Conservation (phyloP, 2,329 filamentous ascomycete species). For the Aureobasidium sp. region DNA sequence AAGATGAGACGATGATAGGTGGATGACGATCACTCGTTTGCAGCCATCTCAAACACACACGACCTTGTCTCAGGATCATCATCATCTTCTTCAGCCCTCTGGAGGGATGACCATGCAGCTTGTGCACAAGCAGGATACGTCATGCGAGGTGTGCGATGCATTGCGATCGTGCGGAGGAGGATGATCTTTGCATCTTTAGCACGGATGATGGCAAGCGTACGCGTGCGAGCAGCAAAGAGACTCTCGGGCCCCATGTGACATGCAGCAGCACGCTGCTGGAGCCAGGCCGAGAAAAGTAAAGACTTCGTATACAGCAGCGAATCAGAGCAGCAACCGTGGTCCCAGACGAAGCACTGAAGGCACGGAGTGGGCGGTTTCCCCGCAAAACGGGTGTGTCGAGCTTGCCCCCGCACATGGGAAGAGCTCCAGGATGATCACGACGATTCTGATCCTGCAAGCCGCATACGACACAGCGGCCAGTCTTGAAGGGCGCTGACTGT, state of each 20-base stretch:
- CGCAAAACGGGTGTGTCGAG: conserved; percentile 8
- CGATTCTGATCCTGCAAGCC: conserved; percentile 13
- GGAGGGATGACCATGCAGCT: not conserved
- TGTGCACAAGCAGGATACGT: not conserved
- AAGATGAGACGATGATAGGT: not conserved
- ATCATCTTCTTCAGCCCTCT: conserved; percentile 6
- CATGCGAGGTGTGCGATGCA: not conserved
- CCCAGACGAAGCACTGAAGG: not conserved
- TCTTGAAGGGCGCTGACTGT: conserved; percentile 13
- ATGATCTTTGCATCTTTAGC: not conserved
- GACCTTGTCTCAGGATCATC: not conserved
- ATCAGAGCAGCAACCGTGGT: not conserved
- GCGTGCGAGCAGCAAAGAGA: conserved; percentile 10
- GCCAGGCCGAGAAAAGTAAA: conserved; percentile 5
- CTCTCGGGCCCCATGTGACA: conserved; percentile 11
- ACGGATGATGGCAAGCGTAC: conserved; percentile 3
- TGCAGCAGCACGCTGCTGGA: conserved; percentile 2
- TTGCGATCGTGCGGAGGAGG: not conserved
- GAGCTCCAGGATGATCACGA: conserved; percentile 1
- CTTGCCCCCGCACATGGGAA: conserved; percentile 4
- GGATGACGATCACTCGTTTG: not conserved
- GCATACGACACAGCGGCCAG: conserved; percentile 15
- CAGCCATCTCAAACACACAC: not conserved
- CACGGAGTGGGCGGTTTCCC: not conserved
- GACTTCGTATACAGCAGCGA: not conserved